Evolutionary conservation across 2,329 filamentous ascomycete species (phyloP).

Genomic region (Sclerotinia minor): DNA sequence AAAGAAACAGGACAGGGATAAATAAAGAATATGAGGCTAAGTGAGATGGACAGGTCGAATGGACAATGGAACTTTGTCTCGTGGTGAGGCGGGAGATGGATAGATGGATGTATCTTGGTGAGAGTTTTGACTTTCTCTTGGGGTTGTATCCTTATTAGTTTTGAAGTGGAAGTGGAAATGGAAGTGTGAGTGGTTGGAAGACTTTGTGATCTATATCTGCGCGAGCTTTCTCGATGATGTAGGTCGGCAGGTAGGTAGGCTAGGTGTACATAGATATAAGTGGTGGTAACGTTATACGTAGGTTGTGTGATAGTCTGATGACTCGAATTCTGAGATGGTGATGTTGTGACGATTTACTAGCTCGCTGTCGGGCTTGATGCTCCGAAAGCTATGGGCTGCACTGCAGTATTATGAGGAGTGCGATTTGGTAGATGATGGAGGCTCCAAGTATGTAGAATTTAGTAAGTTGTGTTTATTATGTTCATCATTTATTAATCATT

Average conservation of each 20-base stretch:
- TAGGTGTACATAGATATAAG: not conserved
- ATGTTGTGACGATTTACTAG: not conserved
- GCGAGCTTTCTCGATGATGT: not conserved
- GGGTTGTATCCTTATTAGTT: too few relatives aligned
- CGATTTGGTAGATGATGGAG: not conserved
- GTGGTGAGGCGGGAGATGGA: not conserved
- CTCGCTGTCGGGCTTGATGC: not conserved
- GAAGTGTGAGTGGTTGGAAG: not conserved
- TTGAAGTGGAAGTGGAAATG: not conserved
- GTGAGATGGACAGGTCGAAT: not conserved
- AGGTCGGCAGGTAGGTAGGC: too few relatives aligned
- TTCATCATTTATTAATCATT: too few relatives aligned
- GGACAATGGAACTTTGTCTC: not conserved
- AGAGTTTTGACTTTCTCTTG: too few relatives aligned
- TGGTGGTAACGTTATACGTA: slow-evolving; percentile 1
- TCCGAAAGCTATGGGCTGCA: not conserved
- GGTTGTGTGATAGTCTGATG: not conserved
- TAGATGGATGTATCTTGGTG: not conserved
- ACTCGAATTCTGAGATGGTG: not conserved
- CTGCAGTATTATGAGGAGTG: not conserved
- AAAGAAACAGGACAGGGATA: not conserved
- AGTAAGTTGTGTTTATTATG: too few relatives aligned
- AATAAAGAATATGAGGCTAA: slow-evolving; percentile 13
- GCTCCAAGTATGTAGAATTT: not conserved
- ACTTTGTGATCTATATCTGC: slow-evolving; percentile 4